Evolutionary conservation across 495 filamentous ascomycete genomes (phyloP), one percentile per base, ranked within the genome.

Genomic region (Chlorociboria aeruginascens): DNA sequence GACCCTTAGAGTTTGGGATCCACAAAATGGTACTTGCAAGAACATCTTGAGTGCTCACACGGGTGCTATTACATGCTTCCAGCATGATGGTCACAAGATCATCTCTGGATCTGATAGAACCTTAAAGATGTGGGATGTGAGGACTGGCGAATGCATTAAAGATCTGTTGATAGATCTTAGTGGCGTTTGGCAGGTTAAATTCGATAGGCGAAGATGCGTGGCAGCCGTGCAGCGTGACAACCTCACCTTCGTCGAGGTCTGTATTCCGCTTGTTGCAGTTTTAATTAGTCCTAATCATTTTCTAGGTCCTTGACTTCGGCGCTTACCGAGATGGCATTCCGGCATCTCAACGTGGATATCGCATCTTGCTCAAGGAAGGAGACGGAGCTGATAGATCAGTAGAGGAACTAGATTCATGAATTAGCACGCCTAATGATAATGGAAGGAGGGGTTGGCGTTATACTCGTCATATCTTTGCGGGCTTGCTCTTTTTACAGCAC

Each of bases 91-190:
- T 0, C 83, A 90, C 52, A 99, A 97, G 57, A 89, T 99, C 41
- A 90, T 99, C 45, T 95, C 87, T 34, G 92, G 92, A 36, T 93
- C 86, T 43, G 92, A 99, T 63, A 79, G 89, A 55, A 95, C 87
- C 16, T 68, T 99, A 51, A 99, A 99, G 70, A 93, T 99, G 87
- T 99, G 93, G 93, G 87, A 97, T 64, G 82, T 95, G 32, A 77
- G 80, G 53, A 92, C 79, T 20, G 92, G 92, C 43, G 86, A 94
- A 46, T 95, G 88, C 63, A 82, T 95, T 36, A 81, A 89, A 49
- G 92, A 99, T 67, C 77, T 99, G 25, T 74, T 99, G 53, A 95
- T 86, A n/a, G 88, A 96, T 60, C 72, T 99, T 47, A 89, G 82
- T 56, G 87, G 88, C 8, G 92, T 99, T 35, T 99, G 92, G 92